Percentiles rank a stretch among this genome's conserved stretches.
phyloP scores from a whole-genome alignment of 225 moss, liverwort and hornwort genomes.

The Bryoerythrophyllum caledonicum region DNA sequence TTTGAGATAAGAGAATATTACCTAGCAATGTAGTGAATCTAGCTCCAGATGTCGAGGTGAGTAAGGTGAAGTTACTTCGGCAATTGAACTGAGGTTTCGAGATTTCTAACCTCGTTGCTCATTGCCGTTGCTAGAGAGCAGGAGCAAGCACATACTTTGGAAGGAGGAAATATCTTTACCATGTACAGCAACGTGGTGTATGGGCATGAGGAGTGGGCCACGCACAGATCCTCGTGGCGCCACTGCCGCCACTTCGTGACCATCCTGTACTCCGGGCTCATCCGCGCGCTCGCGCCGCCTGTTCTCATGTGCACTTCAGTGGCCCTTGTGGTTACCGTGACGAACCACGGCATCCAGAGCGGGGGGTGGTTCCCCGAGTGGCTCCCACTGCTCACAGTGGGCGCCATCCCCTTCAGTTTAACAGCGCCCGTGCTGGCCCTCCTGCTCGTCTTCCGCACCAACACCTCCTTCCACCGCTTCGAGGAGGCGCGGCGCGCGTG shows the following conservation, averaged over 20 bases:
- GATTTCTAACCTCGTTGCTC: neutral
- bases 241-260: slow-evolving; percentile 56
- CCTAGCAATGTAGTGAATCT: too few relatives aligned
- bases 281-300: slow-evolving; percentile 57
- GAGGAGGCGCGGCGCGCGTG: slow-evolving; percentile 74
- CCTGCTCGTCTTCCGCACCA: slow-evolving; percentile 74
- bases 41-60: neutral
- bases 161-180: neutral
- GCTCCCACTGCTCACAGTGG: slow-evolving; percentile 48
- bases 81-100: too few relatives aligned
- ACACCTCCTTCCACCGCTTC: slow-evolving; percentile 66
- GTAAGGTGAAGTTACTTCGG: too few relatives aligned
- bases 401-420: slow-evolving; percentile 59
- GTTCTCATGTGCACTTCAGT: slow-evolving; percentile 51
- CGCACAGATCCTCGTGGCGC: slow-evolving; percentile 54
- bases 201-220: slow-evolving; percentile 53
- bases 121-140: neutral
- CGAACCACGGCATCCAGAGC: slow-evolving; percentile 39
- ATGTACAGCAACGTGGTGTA: slow-evolving; percentile 51
- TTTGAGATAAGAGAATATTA: too few relatives aligned
- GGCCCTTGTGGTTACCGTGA: slow-evolving; percentile 43
- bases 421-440: slow-evolving; percentile 71
- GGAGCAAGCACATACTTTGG: neutral
- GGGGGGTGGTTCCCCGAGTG: slow-evolving; percentile 35
- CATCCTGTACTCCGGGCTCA: slow-evolving; percentile 53